These are phyloP conservation scores for Naganishia randhawae DNA, from an alignment of 768 basidiomycete species.

Conservation along the genomic window DNA sequence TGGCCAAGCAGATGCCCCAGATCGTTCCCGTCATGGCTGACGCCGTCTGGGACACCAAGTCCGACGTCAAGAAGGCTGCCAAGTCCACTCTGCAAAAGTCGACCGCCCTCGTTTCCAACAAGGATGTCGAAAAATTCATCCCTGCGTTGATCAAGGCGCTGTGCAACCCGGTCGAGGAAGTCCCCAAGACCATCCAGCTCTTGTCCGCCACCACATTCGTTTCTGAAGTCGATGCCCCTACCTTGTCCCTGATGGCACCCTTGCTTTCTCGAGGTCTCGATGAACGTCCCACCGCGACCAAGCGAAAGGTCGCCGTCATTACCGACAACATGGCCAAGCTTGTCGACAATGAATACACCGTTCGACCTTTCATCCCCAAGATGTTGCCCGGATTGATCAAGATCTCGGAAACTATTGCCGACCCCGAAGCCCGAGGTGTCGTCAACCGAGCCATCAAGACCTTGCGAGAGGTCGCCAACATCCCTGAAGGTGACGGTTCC, in stretches of 20 bases:
- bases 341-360: constrained; percentile 88
- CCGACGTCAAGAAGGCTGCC: constrained; percentile 97
- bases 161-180: constrained; percentile 99
- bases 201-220: constrained; percentile 99
- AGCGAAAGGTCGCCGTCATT: constrained; percentile 97
- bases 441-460: constrained; percentile 88
- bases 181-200: constrained; percentile 86
- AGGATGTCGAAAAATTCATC: constrained; percentile 80
- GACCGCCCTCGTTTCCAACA: constrained; percentile 91
- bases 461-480: constrained; percentile 89
- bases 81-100: constrained; percentile 91
- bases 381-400: constrained; percentile 93
- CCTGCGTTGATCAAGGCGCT: constrained; percentile 95
- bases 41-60: constrained; percentile 98
- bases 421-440: constrained; percentile 94
- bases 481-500: constrained; percentile 82
- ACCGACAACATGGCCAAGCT: constrained; percentile 98
- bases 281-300: constrained; percentile 92
- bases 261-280: constrained; percentile 85
- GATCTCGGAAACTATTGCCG: constrained; percentile 88
- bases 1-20: constrained; percentile 83
- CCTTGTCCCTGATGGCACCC: constrained; percentile 96
- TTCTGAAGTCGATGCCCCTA: constrained; percentile 96
- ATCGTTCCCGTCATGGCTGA: constrained; percentile 91
- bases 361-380: constrained; percentile 94